Conservation (phyloP, 2,329 filamentous ascomycete species). For the Clarireedia hainanense region DNA sequence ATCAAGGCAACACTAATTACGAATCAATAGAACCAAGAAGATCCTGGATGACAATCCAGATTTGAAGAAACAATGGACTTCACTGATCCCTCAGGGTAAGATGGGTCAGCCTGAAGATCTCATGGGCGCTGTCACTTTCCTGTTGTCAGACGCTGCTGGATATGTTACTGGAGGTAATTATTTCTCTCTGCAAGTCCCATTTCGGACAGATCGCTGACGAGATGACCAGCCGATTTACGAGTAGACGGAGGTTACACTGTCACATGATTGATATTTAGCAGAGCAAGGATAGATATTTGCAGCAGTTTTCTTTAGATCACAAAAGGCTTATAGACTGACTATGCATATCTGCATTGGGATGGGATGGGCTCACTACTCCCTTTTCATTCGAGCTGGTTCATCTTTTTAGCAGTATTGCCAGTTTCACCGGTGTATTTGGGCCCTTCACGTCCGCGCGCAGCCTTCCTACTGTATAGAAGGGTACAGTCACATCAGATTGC, state of each 20-base stretch:
- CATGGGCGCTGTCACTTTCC: constrained; percentile 79
- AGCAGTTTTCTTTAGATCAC: neutral
- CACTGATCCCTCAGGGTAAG: constrained; percentile 83
- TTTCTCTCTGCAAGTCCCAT: neutral
- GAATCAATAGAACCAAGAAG: constrained; percentile 65
- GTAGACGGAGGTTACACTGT: constrained; percentile 14
- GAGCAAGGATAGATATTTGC: neutral
- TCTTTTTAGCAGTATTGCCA: too few species aligned
- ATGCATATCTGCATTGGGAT: neutral
- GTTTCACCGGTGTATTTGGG: too few species aligned
- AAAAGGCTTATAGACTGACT: neutral
- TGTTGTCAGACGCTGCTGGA: constrained; percentile 48
- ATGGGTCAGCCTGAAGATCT: constrained; percentile 90
- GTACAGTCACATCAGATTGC: too few species aligned
- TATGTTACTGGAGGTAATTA: constrained; percentile 46
- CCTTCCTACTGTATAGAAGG: too few species aligned
- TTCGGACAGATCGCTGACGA: neutral
- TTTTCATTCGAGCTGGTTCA: too few species aligned
- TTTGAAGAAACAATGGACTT: constrained; percentile 83
- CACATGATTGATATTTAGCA: constrained; percentile 7
- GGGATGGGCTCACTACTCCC: too few species aligned
- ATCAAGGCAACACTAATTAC: constrained; percentile 3
- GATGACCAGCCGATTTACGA: constrained; percentile 9
- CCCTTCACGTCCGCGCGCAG: too few species aligned
- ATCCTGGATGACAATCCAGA: constrained; percentile 91